Percentiles rank a stretch among this genome's conserved stretches.
These are phyloP conservation scores for Veloboletus limbatus DNA, from an alignment of 1,284 basidiomycete species.

Conservation along the genomic window DNA sequence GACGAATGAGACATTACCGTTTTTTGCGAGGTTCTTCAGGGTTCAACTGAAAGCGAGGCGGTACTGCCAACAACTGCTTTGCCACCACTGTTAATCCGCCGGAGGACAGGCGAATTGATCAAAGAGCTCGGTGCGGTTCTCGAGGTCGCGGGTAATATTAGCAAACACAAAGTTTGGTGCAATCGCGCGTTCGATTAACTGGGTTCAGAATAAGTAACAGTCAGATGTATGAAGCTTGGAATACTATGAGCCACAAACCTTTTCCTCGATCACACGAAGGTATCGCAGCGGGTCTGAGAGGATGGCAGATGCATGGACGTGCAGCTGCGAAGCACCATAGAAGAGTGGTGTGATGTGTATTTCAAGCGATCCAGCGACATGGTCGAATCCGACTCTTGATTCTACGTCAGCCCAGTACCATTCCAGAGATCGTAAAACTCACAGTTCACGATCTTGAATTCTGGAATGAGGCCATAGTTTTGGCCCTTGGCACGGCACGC, in stretches of 20 bases:
- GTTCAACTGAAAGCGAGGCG: constrained; percentile 37
- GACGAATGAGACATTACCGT: constrained; percentile 29
- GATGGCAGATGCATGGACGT: constrained; percentile 33
- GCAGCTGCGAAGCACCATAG: constrained; percentile 32
- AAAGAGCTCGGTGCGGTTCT: constrained; percentile 22
- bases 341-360: constrained; percentile 31
- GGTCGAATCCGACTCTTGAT: constrained; percentile 38
- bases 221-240: too few relatives aligned
- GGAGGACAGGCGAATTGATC: constrained; percentile 25
- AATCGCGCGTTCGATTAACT: too few relatives aligned
- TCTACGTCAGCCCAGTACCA: constrained; percentile 14
- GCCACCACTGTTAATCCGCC: constrained; percentile 36
- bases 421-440: background rate
- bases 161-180: constrained; percentile 46
- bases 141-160: constrained; percentile 37
- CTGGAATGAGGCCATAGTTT: constrained; percentile 24
- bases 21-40: constrained; percentile 31
- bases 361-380: constrained; percentile 37
- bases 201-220: too few relatives aligned
- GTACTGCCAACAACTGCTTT: constrained; percentile 39
- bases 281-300: constrained; percentile 28
- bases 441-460: constrained; percentile 33
- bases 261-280: constrained; percentile 31
- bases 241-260: too few relatives aligned
- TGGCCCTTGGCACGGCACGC: constrained; percentile 28